Evolutionary conservation across 108 stramenopile species (phyloP), one percentile per base, ranked within the genome.

Genomic region (Asterionellopsis glacialis): DNA sequence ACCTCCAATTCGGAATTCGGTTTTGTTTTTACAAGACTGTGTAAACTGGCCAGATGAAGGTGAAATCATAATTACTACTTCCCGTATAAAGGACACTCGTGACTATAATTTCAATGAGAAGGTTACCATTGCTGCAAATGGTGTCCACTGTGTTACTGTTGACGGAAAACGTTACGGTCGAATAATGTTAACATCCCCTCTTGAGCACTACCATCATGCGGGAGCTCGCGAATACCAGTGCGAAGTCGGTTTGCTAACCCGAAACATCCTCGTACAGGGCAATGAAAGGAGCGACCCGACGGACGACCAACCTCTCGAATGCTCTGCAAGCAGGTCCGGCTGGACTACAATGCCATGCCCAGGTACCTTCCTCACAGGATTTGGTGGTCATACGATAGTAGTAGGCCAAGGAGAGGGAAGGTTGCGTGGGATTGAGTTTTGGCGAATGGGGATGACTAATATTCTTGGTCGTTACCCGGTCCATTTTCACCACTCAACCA

Each of bases 371-470:
- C 42, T 68, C n/a, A 76, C 75, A 9, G 78, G 75, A 11, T 79
- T 59, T 52, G 82, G 82, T 3, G 81, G 81, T 1, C 81, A 82
- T 43, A 57, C 68, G 51, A 76, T 80, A 19, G 40, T 67, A 18
- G 45, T 25, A 12, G 49, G 55, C 0, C 59, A 53, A 22, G 77
- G 69, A 16, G 23, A 41, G 11, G 72, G 56, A 15, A 59, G 44
- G 44, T 52, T 83, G 11, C 55, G 61, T 23, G 78, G 77, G 10
- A 65, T 77, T 9, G 65, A 77, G 41, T 56, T 78, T 3, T 74
- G 53, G 38, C 45, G 76, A 21, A 82, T 82, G 81, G 81, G 81
- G 19, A 73, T 75, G 56, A 82, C 81, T 7, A 82, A 82, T 41
- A 54, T 75, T 13, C 65, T 75, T 2, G 81, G 66, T 0, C 64